Conservation (phyloP, 2,329 filamentous ascomycete genomes). For the Davidsoniella virescens region DNA sequence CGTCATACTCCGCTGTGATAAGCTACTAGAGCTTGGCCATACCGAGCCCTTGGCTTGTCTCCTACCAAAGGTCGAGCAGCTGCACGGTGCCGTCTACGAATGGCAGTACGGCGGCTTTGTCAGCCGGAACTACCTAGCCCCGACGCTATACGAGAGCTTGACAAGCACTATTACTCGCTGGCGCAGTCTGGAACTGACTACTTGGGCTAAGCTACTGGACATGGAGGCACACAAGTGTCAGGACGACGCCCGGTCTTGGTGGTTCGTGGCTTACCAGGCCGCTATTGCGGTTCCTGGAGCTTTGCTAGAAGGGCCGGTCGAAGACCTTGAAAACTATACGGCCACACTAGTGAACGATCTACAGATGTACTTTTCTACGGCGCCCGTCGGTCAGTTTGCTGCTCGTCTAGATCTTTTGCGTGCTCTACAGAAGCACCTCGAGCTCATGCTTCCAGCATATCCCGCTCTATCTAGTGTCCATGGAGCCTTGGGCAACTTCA, state of each 20-base stretch:
- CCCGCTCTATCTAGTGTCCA: constrained; percentile 40
- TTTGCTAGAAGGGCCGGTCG: constrained; percentile 40
- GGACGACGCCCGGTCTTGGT: constrained; percentile 76
- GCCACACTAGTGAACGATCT: constrained; percentile 58
- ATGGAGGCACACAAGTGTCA: constrained; percentile 62
- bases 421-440: constrained; percentile 48
- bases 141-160: constrained; percentile 55
- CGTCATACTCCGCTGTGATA: constrained; percentile 57
- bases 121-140: constrained; percentile 58
- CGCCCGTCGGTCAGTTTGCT: constrained; percentile 66
- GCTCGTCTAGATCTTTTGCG: constrained; percentile 55
- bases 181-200: constrained; percentile 79
- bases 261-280: constrained; percentile 89
- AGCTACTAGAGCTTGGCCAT: constrained; percentile 59
- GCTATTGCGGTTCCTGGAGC: constrained; percentile 61
- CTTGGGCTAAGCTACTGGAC: constrained; percentile 80
- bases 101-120: constrained; percentile 84
- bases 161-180: constrained; percentile 73
- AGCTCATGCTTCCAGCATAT: constrained; percentile 38
- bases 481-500: constrained; percentile 57
- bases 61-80: constrained; percentile 70
- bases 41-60: constrained; percentile 74
- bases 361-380: constrained; percentile 61
- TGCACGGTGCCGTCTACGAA: constrained; percentile 73
- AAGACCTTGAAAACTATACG: constrained; percentile 43